Evolutionary conservation across 1,284 basidiomycete genomes (phyloP).

Genomic region (Tetrapyrgos nigripes): DNA sequence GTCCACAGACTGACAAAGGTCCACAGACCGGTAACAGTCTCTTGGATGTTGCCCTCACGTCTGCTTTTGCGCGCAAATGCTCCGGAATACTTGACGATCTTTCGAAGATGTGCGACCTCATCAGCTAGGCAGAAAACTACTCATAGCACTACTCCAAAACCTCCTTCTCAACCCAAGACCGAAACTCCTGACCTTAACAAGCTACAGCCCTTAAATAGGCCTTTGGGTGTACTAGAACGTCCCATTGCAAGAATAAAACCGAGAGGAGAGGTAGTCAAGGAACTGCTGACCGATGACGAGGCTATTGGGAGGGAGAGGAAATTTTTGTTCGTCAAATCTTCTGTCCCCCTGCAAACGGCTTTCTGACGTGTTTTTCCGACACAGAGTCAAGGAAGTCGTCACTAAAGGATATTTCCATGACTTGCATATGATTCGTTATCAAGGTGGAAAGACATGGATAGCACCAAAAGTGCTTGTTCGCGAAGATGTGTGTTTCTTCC

Average conservation of each 20-base stretch:
- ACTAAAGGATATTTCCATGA: constrained; percentile 93
- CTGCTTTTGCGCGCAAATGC: neutral
- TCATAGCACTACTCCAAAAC: constrained; percentile 17
- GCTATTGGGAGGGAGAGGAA: constrained; percentile 74
- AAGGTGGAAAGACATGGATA: constrained; percentile 96
- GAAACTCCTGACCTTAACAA: constrained; percentile 24
- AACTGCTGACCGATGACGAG: constrained; percentile 73
- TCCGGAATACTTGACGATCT: neutral
- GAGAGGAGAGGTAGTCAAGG: constrained; percentile 72
- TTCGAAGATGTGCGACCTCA: neutral
- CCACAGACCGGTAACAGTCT: too few relatives aligned
- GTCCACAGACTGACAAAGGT: neutral
- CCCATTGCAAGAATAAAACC: constrained; percentile 65
- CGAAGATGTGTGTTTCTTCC: constrained; percentile 75
- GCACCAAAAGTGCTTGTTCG: constrained; percentile 89
- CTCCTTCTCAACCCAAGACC: constrained; percentile 26
- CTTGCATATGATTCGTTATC: constrained; percentile 78
- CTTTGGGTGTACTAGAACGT: constrained; percentile 73
- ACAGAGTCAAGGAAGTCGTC: constrained; percentile 80
- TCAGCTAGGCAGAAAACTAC: neutral
- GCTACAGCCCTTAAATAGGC: constrained; percentile 68
- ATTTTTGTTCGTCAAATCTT: constrained; percentile 66
- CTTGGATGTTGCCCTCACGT: neutral
- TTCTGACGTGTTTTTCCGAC: too few relatives aligned
- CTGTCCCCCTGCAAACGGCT: neutral